Evolutionary conservation across 2,329 filamentous ascomycete species (phyloP).

Genomic region (Fusarium pininemorale): DNA sequence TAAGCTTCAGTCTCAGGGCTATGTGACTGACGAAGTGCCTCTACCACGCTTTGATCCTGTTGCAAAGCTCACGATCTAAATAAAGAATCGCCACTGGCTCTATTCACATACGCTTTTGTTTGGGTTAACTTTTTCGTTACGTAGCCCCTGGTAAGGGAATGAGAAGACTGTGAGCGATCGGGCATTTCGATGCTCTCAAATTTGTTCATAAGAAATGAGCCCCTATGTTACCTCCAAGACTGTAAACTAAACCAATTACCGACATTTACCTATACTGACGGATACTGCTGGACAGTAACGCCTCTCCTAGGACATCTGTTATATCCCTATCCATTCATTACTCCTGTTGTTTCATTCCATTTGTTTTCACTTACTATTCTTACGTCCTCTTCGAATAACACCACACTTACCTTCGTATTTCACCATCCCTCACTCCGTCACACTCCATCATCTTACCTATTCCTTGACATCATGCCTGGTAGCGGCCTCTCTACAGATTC

Average conservation of each 20-base stretch:
- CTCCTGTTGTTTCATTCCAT: neutral
- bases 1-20: neutral
- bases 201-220: neutral
- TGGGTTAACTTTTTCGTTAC: neutral
- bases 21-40: neutral
- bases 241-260: neutral
- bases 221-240: neutral
- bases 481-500: neutral
- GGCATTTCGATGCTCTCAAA: neutral
- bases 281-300: neutral
- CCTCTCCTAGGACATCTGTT: neutral
- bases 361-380: neutral
- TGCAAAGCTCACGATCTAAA: neutral
- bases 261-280: neutral
- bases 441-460: neutral
- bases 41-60: neutral
- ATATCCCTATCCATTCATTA: neutral
- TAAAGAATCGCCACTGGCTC: neutral
- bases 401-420: neutral
- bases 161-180: neutral
- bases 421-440: neutral
- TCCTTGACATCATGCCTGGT: neutral
- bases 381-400: neutral
- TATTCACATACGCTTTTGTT: neutral
- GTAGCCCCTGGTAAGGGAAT: neutral